Percentiles rank a stretch among this genome's conserved stretches.
These are phyloP conservation scores for Nigrospora sphaerica DNA, from an alignment of 2,329 filamentous ascomycete genomes.

Conservation along the genomic window DNA sequence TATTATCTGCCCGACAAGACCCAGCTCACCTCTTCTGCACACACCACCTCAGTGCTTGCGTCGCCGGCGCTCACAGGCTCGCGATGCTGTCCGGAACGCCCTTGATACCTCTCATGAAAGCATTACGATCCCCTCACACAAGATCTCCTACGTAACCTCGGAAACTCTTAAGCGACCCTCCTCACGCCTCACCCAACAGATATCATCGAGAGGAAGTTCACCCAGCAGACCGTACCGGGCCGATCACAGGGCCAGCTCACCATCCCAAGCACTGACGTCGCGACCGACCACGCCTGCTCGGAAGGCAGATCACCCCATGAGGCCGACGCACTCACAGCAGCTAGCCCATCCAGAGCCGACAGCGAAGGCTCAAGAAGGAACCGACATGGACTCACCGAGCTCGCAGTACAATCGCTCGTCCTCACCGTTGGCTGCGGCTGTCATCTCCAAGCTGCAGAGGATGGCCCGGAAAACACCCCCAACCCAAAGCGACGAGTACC, in stretches of 20 bases:
- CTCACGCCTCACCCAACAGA: slow-evolving; percentile 14
- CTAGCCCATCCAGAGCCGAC: background rate
- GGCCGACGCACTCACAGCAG: background rate
- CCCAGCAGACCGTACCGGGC: background rate
- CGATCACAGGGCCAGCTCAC: background rate
- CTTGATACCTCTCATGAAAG: background rate
- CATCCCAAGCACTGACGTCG: background rate
- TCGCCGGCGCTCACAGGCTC: background rate
- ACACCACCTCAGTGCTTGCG: background rate
- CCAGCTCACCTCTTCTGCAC: background rate
- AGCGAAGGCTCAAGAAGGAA: background rate
- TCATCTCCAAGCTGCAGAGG: slow-evolving; percentile 9
- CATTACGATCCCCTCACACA: slow-evolving; percentile 9
- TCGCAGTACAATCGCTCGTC: slow-evolving; percentile 6
- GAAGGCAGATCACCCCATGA: background rate
- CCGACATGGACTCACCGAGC: background rate
- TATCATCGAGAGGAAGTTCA: background rate
- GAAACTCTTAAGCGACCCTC: slow-evolving; percentile 33
- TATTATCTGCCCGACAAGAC: slow-evolving; percentile 10
- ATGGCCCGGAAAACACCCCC: slow-evolving; percentile 12
- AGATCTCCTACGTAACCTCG: slow-evolving; percentile 23
- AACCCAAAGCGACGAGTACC: slow-evolving; percentile 15
- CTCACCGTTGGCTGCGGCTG: slow-evolving; percentile 10
- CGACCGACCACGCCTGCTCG: background rate
- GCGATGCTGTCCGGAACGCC: background rate